phyloP scores from a whole-genome alignment of 192 early-diverging fungal species.

The Umbelopsis sp. region DNA sequence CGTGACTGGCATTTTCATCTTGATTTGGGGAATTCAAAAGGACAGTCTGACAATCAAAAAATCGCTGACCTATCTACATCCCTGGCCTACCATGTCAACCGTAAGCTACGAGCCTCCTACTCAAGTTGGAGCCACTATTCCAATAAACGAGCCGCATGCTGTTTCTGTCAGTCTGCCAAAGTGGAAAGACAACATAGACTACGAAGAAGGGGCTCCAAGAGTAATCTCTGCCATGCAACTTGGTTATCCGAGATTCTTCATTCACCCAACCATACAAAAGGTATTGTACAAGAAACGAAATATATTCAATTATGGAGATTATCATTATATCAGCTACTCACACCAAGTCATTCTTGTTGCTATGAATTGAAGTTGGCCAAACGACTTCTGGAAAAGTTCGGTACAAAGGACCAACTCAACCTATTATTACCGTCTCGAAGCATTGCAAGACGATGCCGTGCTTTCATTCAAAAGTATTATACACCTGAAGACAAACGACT shows the following conservation, averaged over 20 bases:
- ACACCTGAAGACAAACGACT: conserved; percentile 27
- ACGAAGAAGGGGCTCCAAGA: conserved; percentile 83
- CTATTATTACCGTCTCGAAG: conserved; percentile 77
- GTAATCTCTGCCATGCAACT: conserved; percentile 73
- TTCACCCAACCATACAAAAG: conserved; percentile 70
- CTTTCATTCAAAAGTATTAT: conserved; percentile 61
- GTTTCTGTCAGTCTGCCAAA: conserved; percentile 90
- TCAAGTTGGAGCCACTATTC: conserved; percentile 71
- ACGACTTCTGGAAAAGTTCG: conserved; percentile 65
- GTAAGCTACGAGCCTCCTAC: conserved; percentile 23
- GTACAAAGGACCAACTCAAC: conserved; percentile 63
- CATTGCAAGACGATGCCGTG: conserved; percentile 67
- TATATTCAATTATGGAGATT: too few relatives aligned
- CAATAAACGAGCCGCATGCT: conserved; percentile 75
- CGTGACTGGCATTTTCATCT: conserved; percentile 9
- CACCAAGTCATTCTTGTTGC: conserved; percentile 1
- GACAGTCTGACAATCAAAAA: not conserved
- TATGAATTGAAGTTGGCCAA: conserved; percentile 40
- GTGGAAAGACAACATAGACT: conserved; percentile 90
- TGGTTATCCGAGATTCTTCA: conserved; percentile 96
- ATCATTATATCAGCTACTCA: not conserved
- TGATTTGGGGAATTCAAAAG: not conserved
- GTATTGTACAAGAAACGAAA: conserved; percentile 39
- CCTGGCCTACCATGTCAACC: not conserved
- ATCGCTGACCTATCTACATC: not conserved